Evolutionary conservation across 1,139 yeast species (phyloP).

Genomic region (Candida labiduridarum): DNA sequence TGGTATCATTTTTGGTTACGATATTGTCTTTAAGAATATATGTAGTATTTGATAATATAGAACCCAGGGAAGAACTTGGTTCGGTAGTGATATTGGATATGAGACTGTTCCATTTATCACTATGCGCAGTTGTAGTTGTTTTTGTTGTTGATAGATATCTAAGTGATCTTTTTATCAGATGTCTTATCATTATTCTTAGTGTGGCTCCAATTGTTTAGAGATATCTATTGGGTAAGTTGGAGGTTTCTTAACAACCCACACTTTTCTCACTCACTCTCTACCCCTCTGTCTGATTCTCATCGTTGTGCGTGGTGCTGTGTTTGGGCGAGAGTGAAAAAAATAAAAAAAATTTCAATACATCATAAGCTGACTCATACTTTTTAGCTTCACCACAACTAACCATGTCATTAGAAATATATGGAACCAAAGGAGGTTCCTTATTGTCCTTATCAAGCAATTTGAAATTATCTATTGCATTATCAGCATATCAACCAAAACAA

Average conservation of each 20-base stretch:
- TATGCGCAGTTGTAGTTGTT: neutral
- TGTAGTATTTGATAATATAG: slow-evolving; percentile 14
- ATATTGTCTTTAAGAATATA: slow-evolving; percentile 70
- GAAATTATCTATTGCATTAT: slow-evolving; percentile 59
- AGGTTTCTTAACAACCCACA: neutral
- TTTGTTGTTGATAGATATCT: neutral
- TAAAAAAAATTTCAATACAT: slow-evolving; percentile 1
- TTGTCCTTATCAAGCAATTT: slow-evolving; percentile 56
- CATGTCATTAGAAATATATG: slow-evolving; percentile 36
- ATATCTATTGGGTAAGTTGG: neutral
- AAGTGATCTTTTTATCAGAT: neutral
- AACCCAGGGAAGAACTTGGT: slow-evolving; percentile 4
- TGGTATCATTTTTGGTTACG: slow-evolving; percentile 59
- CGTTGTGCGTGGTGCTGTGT: neutral
- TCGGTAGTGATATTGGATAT: slow-evolving; percentile 6
- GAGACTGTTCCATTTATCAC: slow-evolving; percentile 13
- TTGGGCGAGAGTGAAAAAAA: neutral
- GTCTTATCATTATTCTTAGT: neutral
- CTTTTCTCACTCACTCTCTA: neutral
- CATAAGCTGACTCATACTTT: slow-evolving; percentile 9
- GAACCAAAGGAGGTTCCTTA: slow-evolving; percentile 41
- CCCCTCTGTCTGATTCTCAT: neutral
- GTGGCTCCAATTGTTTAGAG: neutral
- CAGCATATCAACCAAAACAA: slow-evolving; percentile 32
- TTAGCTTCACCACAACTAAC: neutral